These are phyloP conservation scores for Coemansia sp. DNA, from an alignment of 192 early-diverging fungal genomes.

Conservation along the genomic window DNA sequence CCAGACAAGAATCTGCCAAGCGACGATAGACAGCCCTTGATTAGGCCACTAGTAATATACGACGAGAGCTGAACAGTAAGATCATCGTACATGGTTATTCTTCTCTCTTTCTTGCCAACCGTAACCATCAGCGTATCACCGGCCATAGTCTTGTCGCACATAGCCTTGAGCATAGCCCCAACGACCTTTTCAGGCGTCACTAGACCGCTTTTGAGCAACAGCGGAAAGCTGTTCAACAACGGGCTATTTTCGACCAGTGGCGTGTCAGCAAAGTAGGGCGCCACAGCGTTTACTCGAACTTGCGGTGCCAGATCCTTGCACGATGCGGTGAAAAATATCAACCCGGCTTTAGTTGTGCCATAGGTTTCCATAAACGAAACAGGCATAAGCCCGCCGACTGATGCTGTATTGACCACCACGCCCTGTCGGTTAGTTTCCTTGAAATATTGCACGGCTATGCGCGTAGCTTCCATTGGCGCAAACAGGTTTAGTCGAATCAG, in stretches of 20 bases:
- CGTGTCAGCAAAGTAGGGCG: slow-evolving; percentile 61
- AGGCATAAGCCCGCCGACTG: slow-evolving; percentile 64
- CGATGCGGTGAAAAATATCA: slow-evolving; percentile 61
- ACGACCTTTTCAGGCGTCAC: slow-evolving; percentile 55
- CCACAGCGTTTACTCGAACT: slow-evolving; percentile 66
- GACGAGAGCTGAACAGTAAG: slow-evolving; percentile 27
- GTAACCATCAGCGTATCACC: slow-evolving; percentile 57
- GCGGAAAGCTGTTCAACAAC: slow-evolving; percentile 25
- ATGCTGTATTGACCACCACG: slow-evolving; percentile 73
- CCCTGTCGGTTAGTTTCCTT: slow-evolving; percentile 51
- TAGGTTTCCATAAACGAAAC: slow-evolving; percentile 67
- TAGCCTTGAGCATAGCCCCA: slow-evolving; percentile 58
- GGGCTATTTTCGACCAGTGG: slow-evolving; percentile 52
- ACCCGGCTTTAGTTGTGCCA: slow-evolving; percentile 73
- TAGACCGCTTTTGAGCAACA: slow-evolving; percentile 34
- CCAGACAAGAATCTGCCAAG: slow-evolving; percentile 17
- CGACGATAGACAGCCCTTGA: slow-evolving; percentile 23
- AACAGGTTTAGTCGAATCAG: slow-evolving; percentile 70
- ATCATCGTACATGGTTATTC: slow-evolving; percentile 33
- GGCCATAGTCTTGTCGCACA: slow-evolving; percentile 55
- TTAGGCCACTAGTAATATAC: slow-evolving; percentile 33
- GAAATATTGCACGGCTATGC: slow-evolving; percentile 67
- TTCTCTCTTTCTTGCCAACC: slow-evolving; percentile 30
- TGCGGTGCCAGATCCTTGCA: slow-evolving; percentile 45
- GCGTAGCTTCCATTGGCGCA: slow-evolving; percentile 73